These are phyloP conservation scores for Pichia insulana DNA, from an alignment of 805 yeast genomes.

Conservation along the genomic window DNA sequence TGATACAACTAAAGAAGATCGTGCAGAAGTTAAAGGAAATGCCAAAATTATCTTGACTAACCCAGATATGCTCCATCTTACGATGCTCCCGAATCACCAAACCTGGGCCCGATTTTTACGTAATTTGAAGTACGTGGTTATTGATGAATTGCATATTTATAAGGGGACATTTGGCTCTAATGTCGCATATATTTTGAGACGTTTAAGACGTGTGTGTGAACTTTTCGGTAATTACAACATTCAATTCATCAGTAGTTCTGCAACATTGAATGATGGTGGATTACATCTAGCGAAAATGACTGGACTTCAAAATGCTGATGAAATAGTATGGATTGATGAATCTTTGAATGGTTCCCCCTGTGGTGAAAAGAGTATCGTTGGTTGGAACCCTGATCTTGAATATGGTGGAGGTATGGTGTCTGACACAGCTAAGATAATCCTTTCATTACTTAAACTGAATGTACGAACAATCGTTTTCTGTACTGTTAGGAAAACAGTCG, in stretches of 20 bases:
- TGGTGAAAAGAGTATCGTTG: slow-evolving; percentile 63
- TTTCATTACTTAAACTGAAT: slow-evolving; percentile 52
- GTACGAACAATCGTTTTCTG: slow-evolving; percentile 87
- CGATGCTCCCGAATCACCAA: slow-evolving; percentile 70
- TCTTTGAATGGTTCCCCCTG: slow-evolving; percentile 76
- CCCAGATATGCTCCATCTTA: slow-evolving; percentile 88
- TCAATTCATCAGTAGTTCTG: slow-evolving; percentile 84
- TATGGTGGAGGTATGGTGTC: slow-evolving; percentile 51
- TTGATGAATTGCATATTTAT: slow-evolving; percentile 82
- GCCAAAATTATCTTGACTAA: slow-evolving; percentile 86
- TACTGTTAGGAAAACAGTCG: slow-evolving; percentile 78
- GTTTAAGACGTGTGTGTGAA: slow-evolving; percentile 60
- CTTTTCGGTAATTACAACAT: slow-evolving; percentile 44
- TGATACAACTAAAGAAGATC: slow-evolving; percentile 59
- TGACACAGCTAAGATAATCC: slow-evolving; percentile 69
- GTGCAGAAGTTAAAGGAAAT: slow-evolving; percentile 45
- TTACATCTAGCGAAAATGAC: slow-evolving; percentile 67
- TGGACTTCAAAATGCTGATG: slow-evolving; percentile 42
- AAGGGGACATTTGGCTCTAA: slow-evolving; percentile 89
- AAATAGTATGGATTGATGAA: slow-evolving; percentile 47
- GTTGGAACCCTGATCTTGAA: slow-evolving; percentile 83
- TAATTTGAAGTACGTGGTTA: slow-evolving; percentile 66
- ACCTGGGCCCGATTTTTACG: slow-evolving; percentile 64
- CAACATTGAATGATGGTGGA: slow-evolving; percentile 73
- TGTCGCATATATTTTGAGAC: slow-evolving; percentile 75